Conservation (phyloP, 768 basidiomycete species). For the Pulveroboletus ravenelii region DNA sequence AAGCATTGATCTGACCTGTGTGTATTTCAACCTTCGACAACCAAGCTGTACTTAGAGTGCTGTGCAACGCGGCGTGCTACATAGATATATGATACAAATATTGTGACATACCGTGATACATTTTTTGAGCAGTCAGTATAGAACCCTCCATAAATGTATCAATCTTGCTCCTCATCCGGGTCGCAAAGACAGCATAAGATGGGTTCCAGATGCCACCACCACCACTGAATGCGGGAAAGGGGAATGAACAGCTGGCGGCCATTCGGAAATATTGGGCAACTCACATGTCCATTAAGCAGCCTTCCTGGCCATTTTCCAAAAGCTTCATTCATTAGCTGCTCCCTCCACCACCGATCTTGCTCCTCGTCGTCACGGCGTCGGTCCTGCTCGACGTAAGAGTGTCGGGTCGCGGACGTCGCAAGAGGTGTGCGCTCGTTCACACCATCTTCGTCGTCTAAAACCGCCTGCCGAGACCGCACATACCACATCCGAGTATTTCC, state of each 20-base stretch:
- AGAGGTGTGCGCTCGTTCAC: constrained; percentile 39
- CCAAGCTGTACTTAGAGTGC: not conserved
- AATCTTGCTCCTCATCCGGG: constrained; percentile 48
- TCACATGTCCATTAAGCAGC: constrained; percentile 64
- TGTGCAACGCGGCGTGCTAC: constrained; percentile 1
- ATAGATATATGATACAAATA: constrained; percentile 14
- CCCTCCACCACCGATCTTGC: constrained; percentile 38
- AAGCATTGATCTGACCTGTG: constrained; percentile 15
- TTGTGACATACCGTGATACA: not conserved
- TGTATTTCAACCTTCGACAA: not conserved
- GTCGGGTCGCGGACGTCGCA: constrained; percentile 24
- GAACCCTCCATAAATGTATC: not conserved
- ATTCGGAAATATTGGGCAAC: constrained; percentile 20
- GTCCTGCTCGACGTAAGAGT: constrained; percentile 18
- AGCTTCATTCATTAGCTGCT: constrained; percentile 41
- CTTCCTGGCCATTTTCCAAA: constrained; percentile 70
- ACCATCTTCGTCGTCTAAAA: constrained; percentile 14
- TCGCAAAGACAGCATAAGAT: constrained; percentile 58
- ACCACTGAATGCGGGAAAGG: constrained; percentile 52
- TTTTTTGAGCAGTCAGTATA: not conserved
- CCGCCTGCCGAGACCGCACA: constrained; percentile 4
- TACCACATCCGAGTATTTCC: not conserved
- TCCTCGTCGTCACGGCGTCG: constrained; percentile 19
- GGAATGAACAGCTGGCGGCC: not conserved
- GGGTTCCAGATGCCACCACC: constrained; percentile 74